Conservation (phyloP, 768 basidiomycete genomes). For the Lentinula raphanica region DNA sequence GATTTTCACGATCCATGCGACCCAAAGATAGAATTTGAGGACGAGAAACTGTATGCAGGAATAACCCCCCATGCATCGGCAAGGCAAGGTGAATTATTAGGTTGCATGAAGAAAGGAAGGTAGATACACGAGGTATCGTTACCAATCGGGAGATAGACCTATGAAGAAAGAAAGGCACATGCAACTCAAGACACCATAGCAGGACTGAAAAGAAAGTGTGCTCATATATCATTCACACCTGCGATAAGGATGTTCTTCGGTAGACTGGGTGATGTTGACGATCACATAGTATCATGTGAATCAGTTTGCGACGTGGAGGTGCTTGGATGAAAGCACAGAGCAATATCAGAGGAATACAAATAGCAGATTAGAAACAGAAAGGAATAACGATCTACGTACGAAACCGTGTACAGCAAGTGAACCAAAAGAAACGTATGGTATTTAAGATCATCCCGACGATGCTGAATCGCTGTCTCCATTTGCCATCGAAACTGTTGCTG, state of each 20-base stretch:
- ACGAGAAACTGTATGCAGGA: neutral
- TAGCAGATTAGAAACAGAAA: neutral
- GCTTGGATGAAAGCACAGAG: neutral
- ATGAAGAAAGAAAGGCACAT: neutral
- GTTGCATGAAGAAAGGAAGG: neutral
- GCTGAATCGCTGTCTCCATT: constrained; percentile 66
- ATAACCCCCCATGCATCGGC: neutral
- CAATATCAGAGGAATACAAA: neutral
- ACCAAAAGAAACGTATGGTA: neutral
- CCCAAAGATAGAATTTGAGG: neutral
- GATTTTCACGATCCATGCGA: neutral
- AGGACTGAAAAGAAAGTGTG: neutral
- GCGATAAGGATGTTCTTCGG: neutral
- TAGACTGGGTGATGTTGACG: neutral
- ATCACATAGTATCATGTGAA: neutral
- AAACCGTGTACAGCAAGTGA: neutral
- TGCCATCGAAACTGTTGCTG: constrained; percentile 26
- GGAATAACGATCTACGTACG: constrained; percentile 6
- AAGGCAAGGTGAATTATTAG: neutral
- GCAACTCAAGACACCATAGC: neutral
- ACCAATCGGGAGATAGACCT: neutral
- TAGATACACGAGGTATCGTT: neutral
- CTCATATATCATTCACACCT: neutral
- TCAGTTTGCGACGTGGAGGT: neutral
- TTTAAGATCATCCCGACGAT: constrained; percentile 35